Evolutionary conservation across 352 stramenopile genomes (phyloP), one percentile per base, ranked within the genome.

Genomic region (Globisporangium megalacanthum): DNA sequence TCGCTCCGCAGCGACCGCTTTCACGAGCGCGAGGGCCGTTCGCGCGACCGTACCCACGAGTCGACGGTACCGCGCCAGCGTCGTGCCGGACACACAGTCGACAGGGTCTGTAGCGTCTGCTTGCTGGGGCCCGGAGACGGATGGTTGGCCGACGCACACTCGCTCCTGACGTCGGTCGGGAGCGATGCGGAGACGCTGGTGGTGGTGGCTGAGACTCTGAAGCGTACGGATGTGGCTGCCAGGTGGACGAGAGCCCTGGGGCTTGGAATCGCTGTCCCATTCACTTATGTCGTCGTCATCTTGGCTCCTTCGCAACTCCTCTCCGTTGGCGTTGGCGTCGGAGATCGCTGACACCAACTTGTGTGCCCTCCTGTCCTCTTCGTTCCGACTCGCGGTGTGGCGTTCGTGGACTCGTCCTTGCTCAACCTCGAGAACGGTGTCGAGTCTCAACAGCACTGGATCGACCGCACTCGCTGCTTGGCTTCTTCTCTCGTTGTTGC

Each of bases 41-140:
- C 67, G 45, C 47, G 70, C 70, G 15, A 71, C 61, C 29, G 61
- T 73, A 1, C 70, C 70, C 9, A 78, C 70, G 31, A 78, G 56
- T 54, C 70, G 67, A 41, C 70, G 70, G 52, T 73, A 78, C 22
- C 67, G 58, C 6, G 70, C 70, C 22, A 73, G 52, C 4, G 70
- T 78, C 7, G 70, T 73, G n/a, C 67, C 67, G 44, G 49, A 41
- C 33, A 72, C 65, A 0, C 62, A 58, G n/a, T 58, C 63, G 6
- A 56, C n/a, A n/a, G n/a, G 41, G 9, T 19, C 41, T 0, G 13
- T 6, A 6, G 41, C 2, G 41, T 22, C 13, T 46, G 41, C 0
- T 46, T 3, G 14, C n/a, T 3, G 39, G 7, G 20, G n/a, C 14
- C 14, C 8, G 14, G 5, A 17, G 6, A 19, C 4, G 6, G 37